phyloP scores from a whole-genome alignment of 2,329 filamentous ascomycete species.

The Aureobasidium sp. region DNA sequence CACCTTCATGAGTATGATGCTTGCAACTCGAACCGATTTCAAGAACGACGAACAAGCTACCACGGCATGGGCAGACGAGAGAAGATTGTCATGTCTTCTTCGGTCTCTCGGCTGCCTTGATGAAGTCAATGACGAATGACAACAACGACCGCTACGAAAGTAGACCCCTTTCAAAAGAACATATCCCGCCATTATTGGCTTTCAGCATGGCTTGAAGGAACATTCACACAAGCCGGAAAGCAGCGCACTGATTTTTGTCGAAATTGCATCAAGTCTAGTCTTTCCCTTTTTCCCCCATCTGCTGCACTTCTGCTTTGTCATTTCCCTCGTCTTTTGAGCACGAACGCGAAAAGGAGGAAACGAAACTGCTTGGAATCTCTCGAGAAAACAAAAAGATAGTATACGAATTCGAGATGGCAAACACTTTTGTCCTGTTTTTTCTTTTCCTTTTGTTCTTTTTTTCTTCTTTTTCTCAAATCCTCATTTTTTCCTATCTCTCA shows the following conservation, averaged over 20 bases:
- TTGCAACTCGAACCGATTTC: slow-evolving; percentile 16
- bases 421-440: not conserved
- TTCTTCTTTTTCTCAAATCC: not conserved
- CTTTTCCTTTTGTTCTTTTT: not conserved
- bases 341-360: slow-evolving; percentile 6
- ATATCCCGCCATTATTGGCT: slow-evolving; percentile 17
- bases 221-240: slow-evolving; percentile 8
- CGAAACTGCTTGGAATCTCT: slow-evolving; percentile 1
- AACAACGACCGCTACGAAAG: slow-evolving; percentile 21
- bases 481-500: not conserved
- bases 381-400: slow-evolving; percentile 8
- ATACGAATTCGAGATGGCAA: slow-evolving; percentile 12
- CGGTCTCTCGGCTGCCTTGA: slow-evolving; percentile 18
- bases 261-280: slow-evolving; percentile 12
- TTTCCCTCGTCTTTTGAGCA: not conserved
- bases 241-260: slow-evolving; percentile 5
- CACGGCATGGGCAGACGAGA: slow-evolving; percentile 16
- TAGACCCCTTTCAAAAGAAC: slow-evolving; percentile 19
- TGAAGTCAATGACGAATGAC: slow-evolving; percentile 22
- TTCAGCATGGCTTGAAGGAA: slow-evolving; percentile 3
- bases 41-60: slow-evolving; percentile 12
- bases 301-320: slow-evolving; percentile 10
- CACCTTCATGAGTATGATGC: slow-evolving; percentile 16
- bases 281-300: not conserved
- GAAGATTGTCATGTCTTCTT: slow-evolving; percentile 9